Percentiles rank a stretch among this genome's conserved stretches.
Conservation (phyloP, 305 asterid species). For the Solanum hybrid region DNA sequence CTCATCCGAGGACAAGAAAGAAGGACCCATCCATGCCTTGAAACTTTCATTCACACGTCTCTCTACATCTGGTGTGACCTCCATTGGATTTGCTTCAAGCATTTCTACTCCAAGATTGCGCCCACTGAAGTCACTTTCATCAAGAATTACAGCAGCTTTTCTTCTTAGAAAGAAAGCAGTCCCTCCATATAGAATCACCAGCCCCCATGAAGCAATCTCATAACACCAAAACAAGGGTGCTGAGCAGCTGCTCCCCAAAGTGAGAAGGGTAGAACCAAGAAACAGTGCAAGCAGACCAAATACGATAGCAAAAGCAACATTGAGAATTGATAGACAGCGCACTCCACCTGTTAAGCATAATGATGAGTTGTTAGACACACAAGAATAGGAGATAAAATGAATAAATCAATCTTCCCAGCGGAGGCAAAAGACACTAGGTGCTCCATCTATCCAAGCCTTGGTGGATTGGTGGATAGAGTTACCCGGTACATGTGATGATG, state of each 20-base stretch:
- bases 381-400: background rate
- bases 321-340: slow-evolving; percentile 79
- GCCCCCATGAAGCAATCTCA: slow-evolving; percentile 73
- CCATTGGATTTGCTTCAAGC: slow-evolving; percentile 70
- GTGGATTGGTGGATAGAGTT: background rate
- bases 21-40: slow-evolving; percentile 95
- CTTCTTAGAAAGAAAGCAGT: slow-evolving; percentile 63
- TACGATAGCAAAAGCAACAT: slow-evolving; percentile 49
- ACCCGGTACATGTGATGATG: background rate
- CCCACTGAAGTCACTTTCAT: slow-evolving; percentile 45
- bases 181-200: slow-evolving; percentile 74
- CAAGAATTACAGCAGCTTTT: slow-evolving; percentile 57
- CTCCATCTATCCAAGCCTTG: background rate
- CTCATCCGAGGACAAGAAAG: slow-evolving; percentile 78
- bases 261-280: slow-evolving; percentile 90
- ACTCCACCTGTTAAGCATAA: slow-evolving; percentile 57
- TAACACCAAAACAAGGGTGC: slow-evolving; percentile 94
- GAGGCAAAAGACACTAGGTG: background rate
- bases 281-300: slow-evolving; percentile 81
- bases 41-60: slow-evolving; percentile 75
- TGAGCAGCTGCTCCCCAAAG: slow-evolving; percentile 88
- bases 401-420: background rate
- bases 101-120: slow-evolving; percentile 72
- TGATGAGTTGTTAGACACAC: background rate
- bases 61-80: slow-evolving; percentile 71